phyloP scores from a whole-genome alignment of 208 protist species.

The Vickermania ingenoplastis region DNA sequence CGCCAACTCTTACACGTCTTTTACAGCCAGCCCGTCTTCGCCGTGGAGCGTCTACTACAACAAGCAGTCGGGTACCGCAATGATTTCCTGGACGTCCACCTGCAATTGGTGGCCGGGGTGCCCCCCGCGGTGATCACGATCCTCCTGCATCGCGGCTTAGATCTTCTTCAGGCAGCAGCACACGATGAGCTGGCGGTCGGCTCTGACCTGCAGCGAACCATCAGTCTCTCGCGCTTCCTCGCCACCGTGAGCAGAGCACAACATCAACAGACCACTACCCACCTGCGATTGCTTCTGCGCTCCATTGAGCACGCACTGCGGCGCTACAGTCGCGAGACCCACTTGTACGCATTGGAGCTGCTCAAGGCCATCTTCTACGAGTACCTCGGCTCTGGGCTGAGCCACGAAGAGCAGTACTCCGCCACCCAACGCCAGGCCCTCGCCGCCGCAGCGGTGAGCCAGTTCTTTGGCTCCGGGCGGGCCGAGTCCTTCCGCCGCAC shows the following conservation, averaged over 20 bases:
- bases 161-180: slow-evolving; percentile 37
- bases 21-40: slow-evolving; percentile 59
- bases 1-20: slow-evolving; percentile 38
- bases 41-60: slow-evolving; percentile 48
- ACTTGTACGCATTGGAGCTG: slow-evolving; percentile 55
- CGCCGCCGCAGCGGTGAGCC: slow-evolving; percentile 21
- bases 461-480: slow-evolving; percentile 47
- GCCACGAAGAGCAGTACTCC: slow-evolving; percentile 67
- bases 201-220: slow-evolving; percentile 28
- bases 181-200: slow-evolving; percentile 24
- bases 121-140: slow-evolving; percentile 48
- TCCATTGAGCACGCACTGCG: slow-evolving; percentile 52
- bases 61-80: slow-evolving; percentile 76
- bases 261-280: slow-evolving; percentile 20
- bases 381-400: slow-evolving; percentile 29
- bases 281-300: slow-evolving; percentile 25
- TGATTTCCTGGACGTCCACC: slow-evolving; percentile 61
- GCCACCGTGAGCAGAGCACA: slow-evolving; percentile 49
- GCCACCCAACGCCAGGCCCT: slow-evolving; percentile 39
- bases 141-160: slow-evolving; percentile 38
- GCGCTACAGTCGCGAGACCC: slow-evolving; percentile 19
- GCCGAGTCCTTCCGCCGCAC: slow-evolving; percentile 55
- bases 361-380: slow-evolving; percentile 45
- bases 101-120: slow-evolving; percentile 35
- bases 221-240: slow-evolving; percentile 40